Percentiles rank a stretch among this genome's conserved stretches.
Conservation (phyloP, 2,329 filamentous ascomycete species). For the Westerdykella ornata region DNA sequence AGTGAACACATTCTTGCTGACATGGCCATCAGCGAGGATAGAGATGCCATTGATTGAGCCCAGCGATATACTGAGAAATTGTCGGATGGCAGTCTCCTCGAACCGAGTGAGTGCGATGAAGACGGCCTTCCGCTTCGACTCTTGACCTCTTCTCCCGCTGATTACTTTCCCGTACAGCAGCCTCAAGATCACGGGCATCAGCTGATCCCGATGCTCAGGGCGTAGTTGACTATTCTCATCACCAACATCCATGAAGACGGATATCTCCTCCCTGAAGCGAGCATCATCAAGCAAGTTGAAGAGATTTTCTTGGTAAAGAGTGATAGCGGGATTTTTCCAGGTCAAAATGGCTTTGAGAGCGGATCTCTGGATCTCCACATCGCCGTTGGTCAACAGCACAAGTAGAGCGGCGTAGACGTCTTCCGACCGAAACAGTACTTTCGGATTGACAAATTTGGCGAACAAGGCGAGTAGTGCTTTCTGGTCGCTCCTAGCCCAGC, state of each 20-base stretch:
- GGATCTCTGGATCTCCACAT: conserved; percentile 79
- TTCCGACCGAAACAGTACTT: conserved; percentile 68
- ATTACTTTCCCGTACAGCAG: conserved; percentile 87
- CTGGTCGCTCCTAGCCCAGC: conserved; percentile 73
- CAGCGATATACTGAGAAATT: conserved; percentile 76
- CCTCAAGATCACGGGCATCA: conserved; percentile 82
- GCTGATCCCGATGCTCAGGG: conserved; percentile 60
- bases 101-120: conserved; percentile 76
- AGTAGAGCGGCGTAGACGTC: conserved; percentile 73
- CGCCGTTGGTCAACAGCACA: conserved; percentile 74
- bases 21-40: conserved; percentile 48
- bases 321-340: conserved; percentile 76
- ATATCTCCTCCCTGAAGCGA: conserved; percentile 88
- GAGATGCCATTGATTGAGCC: conserved; percentile 59
- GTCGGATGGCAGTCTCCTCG: conserved; percentile 63
- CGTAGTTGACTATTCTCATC: conserved; percentile 59
- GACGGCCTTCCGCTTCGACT: conserved; percentile 65
- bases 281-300: conserved; percentile 84
- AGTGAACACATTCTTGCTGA: conserved; percentile 41
- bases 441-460: conserved; percentile 78
- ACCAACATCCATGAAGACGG: conserved; percentile 73
- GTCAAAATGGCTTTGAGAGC: conserved; percentile 77
- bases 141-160: conserved; percentile 72
- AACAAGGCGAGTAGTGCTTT: conserved; percentile 78
- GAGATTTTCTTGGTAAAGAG: conserved; percentile 76